Evolutionary conservation across 1,139 yeast species (phyloP), one percentile per base, ranked within the genome.

Genomic region (Torulaspora pretoriensis): DNA sequence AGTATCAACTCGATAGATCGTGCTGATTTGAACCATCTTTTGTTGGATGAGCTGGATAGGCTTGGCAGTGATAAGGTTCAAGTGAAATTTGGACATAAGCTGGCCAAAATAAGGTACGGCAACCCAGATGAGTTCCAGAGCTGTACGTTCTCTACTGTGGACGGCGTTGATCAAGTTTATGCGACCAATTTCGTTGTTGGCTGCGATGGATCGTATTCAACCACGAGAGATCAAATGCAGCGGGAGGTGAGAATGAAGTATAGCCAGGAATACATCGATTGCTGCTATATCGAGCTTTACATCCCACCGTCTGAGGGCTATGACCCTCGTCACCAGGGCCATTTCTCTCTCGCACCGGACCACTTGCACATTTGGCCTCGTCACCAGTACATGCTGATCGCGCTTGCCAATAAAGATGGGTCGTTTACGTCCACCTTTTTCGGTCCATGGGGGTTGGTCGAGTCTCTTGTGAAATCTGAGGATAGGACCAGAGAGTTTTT

Each of bases 281-380:
- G 84, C 73, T 84, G 84, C 57, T 90, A 89, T 60, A 64, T 89
- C 57, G 97, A 89, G 63, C 71, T 88, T 46, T 76, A 77, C 49
- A 86, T 90, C 40, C 89, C 88, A 9, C 75, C 89, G 0, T 71
- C 71, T 8, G 54, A 55, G 13, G 63, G 59, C 12, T 55, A 48
- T 30, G 57, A 61, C 46, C 40, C 49, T 40, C 35, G 44, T 47
- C 31, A 40, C 35, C 31, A 38, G 7, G 54, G 54, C 2, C 27
- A 46, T 3, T 83, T 78, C 55, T 64, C 69, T 14, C 71, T 88
- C 37, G 81, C 83, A 55, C 81, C 88, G 2, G 80, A 86, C 64
- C 89, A 86, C 62, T 73, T 90, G 45, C 97, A 90, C 60, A 87
- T 90, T 40, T 90, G 97, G 97, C 97, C 97, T 3, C 73, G 97